phyloP scores from a whole-genome alignment of 2,329 filamentous ascomycete species.

The Dothistroma pini region DNA sequence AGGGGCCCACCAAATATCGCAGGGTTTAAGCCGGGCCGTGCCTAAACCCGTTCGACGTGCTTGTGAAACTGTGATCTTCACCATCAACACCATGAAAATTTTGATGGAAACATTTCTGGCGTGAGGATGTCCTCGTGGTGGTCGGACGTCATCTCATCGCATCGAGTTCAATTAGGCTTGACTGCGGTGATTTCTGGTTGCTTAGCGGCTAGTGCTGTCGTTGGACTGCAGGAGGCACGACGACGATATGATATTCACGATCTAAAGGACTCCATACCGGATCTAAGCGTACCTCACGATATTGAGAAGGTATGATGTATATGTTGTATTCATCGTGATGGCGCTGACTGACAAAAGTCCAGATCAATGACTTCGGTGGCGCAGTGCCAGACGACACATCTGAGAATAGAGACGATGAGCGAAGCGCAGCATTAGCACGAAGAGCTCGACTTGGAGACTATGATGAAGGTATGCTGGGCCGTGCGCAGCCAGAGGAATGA shows the following conservation, averaged over 20 bases:
- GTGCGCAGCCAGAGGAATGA: conserved; percentile 7
- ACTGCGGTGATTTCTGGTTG: conserved; percentile 60
- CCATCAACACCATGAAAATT: not conserved
- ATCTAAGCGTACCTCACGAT: conserved; percentile 49
- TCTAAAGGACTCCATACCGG: conserved; percentile 60
- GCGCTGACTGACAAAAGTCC: conserved; percentile 39
- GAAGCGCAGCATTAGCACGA: conserved; percentile 55
- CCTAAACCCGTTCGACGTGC: not conserved
- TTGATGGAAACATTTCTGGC: not conserved
- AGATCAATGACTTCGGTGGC: conserved; percentile 62
- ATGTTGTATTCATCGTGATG: not conserved
- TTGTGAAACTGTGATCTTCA: not conserved
- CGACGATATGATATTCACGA: conserved; percentile 54
- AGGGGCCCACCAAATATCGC: not conserved
- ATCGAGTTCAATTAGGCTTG: conserved; percentile 60
- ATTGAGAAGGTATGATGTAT: conserved; percentile 46
- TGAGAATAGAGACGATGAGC: conserved; percentile 53
- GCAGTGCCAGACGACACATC: conserved; percentile 42
- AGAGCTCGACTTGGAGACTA: conserved; percentile 61
- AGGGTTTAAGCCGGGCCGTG: not conserved
- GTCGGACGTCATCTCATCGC: conserved; percentile 42
- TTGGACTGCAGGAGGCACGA: conserved; percentile 55
- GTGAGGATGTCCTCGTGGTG: conserved; percentile 45
- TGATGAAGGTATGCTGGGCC: conserved; percentile 50
- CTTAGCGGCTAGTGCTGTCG: conserved; percentile 50